Evolutionary conservation across 495 filamentous ascomycete genomes (phyloP).

Genomic region (Geoglossum glabrum): DNA sequence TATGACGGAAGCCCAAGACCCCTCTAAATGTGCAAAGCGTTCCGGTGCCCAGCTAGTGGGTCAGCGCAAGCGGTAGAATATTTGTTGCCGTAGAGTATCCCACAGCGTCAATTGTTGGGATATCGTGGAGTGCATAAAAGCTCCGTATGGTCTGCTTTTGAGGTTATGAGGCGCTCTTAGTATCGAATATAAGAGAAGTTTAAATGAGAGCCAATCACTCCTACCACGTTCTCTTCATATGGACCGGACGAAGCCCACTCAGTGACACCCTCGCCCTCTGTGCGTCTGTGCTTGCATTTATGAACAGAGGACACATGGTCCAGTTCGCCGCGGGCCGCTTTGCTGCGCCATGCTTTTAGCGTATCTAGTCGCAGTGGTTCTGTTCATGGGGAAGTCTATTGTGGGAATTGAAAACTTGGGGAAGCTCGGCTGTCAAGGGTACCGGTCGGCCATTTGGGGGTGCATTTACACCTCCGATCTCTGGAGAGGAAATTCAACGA

Average conservation of each 20-base stretch:
- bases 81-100: background rate
- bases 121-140: background rate
- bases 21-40: background rate
- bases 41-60: background rate
- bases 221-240: background rate
- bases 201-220: slow-evolving; percentile 2
- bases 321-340: background rate
- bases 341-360: background rate
- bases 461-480: background rate
- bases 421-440: background rate
- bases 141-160: background rate
- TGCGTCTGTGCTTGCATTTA: background rate
- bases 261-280: background rate
- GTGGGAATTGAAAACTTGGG: background rate
- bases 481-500: background rate
- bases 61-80: background rate
- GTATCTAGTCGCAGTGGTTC: no score
- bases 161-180: background rate
- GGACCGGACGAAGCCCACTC: background rate
- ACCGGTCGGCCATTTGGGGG: background rate
- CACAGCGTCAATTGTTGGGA: background rate
- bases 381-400: background rate
- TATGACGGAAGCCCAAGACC: background rate
- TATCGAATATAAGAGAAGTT: background rate
- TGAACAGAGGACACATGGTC: no score